phyloP scores from a whole-genome alignment of 2,329 filamentous ascomycete species.

The Bipolaris bicolor region DNA sequence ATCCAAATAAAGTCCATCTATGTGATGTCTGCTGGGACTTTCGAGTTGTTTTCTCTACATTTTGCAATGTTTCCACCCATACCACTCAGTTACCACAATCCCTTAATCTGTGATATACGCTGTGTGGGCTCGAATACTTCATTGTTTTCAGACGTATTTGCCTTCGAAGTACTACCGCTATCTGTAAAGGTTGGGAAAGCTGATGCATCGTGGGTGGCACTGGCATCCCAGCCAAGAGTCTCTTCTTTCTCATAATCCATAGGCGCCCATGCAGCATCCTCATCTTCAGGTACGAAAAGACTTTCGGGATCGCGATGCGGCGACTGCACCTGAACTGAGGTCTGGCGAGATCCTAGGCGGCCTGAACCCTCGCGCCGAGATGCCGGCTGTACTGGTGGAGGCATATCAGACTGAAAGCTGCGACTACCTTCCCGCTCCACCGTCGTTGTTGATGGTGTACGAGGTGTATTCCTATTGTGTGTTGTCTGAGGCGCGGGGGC shows the following conservation, averaged over 20 bases:
- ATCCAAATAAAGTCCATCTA: neutral
- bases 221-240: constrained; percentile 76
- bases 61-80: neutral
- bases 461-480: constrained; percentile 42
- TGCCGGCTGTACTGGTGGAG: constrained; percentile 48
- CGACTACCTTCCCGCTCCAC: constrained; percentile 29
- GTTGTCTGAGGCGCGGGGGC: constrained; percentile 19
- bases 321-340: constrained; percentile 23
- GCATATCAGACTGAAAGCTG: constrained; percentile 49
- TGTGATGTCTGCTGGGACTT: neutral
- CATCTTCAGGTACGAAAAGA: constrained; percentile 70
- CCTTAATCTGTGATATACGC: constrained; percentile 65
- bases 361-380: constrained; percentile 36
- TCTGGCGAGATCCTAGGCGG: constrained; percentile 40
- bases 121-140: constrained; percentile 72
- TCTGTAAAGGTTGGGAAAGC: constrained; percentile 55
- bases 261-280: constrained; percentile 78
- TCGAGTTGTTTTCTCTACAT: neutral
- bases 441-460: constrained; percentile 29
- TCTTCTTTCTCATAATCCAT: constrained; percentile 69
- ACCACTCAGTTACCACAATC: constrained; percentile 38
- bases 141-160: constrained; percentile 33
- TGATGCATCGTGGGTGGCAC: constrained; percentile 56
- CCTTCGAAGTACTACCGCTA: constrained; percentile 39
- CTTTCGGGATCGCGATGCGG: constrained; percentile 67